Percentiles rank a stretch among this genome's conserved stretches.
Conservation (phyloP, 352 stramenopile genomes). For the Phytophthora crassamura region DNA sequence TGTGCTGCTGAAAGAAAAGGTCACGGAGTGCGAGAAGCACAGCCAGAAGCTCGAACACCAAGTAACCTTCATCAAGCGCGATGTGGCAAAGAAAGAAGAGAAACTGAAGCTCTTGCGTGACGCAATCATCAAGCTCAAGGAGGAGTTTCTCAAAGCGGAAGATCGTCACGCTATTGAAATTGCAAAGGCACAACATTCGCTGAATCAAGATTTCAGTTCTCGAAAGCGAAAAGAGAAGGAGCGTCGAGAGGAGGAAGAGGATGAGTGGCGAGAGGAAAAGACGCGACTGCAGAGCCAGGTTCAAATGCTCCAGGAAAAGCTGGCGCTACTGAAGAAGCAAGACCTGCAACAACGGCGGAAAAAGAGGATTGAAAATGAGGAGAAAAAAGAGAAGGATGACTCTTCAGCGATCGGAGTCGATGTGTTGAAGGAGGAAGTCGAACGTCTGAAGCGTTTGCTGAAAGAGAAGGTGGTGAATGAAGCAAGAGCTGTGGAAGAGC, state of each 20-base stretch:
- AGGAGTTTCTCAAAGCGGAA: constrained; percentile 89
- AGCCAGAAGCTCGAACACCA: constrained; percentile 61
- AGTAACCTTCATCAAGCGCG: constrained; percentile 42
- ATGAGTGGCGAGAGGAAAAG: constrained; percentile 57
- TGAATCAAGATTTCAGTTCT: constrained; percentile 37
- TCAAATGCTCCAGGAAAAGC: constrained; percentile 73
- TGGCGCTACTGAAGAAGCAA: constrained; percentile 45
- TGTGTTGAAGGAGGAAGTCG: constrained; percentile 50
- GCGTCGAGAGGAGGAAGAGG: constrained; percentile 46
- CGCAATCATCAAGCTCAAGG: constrained; percentile 88
- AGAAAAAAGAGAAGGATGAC: constrained; percentile 32
- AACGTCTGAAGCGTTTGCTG: constrained; percentile 58
- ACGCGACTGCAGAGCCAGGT: constrained; percentile 60
- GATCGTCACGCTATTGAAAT: constrained; percentile 80
- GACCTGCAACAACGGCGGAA: constrained; percentile 28
- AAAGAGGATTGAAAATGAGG: constrained; percentile 21
- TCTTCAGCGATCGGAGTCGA: constrained; percentile 19
- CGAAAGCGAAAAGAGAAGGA: constrained; percentile 49
- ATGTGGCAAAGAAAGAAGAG: constrained; percentile 60
- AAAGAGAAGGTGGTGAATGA: constrained; percentile 68
- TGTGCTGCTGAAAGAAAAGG: constrained; percentile 57
- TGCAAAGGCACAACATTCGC: constrained; percentile 58
- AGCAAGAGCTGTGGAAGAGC: constrained; percentile 50
- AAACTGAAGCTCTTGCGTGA: constrained; percentile 76
- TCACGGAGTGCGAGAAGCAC: constrained; percentile 40